These are phyloP conservation scores for Ceratocystis alfenasii DNA, from an alignment of 2,329 filamentous ascomycete genomes.

Conservation along the genomic window DNA sequence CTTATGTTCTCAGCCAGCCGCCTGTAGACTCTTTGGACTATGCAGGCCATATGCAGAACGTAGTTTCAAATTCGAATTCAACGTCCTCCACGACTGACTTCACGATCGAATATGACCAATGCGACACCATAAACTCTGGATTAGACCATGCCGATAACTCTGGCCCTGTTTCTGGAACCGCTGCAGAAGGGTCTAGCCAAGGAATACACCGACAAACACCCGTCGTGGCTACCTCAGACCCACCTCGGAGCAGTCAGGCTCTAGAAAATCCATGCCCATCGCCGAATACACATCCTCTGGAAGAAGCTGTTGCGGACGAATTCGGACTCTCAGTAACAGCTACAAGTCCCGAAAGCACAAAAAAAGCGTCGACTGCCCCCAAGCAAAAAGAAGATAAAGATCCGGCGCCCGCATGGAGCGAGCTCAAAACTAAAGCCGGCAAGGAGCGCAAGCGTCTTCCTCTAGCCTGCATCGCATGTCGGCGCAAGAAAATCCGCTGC, in stretches of 20 bases:
- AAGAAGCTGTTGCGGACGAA: conserved; percentile 46
- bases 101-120: not conserved
- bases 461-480: conserved; percentile 86
- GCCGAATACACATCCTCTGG: conserved; percentile 37
- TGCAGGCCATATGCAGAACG: not conserved
- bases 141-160: not conserved
- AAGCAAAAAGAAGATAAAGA: conserved; percentile 47
- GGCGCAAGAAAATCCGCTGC: conserved; percentile 94
- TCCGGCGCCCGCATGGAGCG: conserved; percentile 58
- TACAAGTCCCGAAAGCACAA: conserved; percentile 28
- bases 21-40: not conserved
- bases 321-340: conserved; percentile 37
- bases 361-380: conserved; percentile 36
- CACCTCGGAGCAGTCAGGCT: conserved; percentile 32
- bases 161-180: not conserved
- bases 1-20: conserved; percentile 7
- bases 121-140: no score
- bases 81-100: not conserved
- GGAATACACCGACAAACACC: conserved; percentile 2
- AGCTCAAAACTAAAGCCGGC: conserved; percentile 80
- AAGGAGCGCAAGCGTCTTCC: conserved; percentile 91
- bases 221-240: conserved; percentile 5
- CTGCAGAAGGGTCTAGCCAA: not conserved
- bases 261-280: conserved; percentile 32
- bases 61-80: not conserved